Conservation (phyloP, 1,139 yeast species). For the Blastobotrys aristatus region DNA sequence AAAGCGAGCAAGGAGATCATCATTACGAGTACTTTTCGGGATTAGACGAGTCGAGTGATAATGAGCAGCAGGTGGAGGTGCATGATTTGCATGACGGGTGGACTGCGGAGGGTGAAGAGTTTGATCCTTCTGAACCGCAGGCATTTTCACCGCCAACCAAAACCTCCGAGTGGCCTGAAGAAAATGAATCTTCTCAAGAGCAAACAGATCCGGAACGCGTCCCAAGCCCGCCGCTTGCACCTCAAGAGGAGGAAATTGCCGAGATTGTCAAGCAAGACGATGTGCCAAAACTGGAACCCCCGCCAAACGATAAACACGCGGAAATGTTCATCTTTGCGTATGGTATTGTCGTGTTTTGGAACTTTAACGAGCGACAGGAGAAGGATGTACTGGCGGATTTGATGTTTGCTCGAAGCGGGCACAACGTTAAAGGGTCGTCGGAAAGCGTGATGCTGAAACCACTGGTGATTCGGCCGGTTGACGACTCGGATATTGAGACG, state of each 20-base stretch:
- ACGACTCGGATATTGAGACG: slow-evolving; percentile 87
- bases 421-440: slow-evolving; percentile 10
- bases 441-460: slow-evolving; percentile 16
- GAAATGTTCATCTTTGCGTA: slow-evolving; percentile 86
- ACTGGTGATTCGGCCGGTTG: slow-evolving; percentile 67
- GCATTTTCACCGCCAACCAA: slow-evolving; percentile 42
- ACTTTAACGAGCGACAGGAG: slow-evolving; percentile 86
- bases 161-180: slow-evolving; percentile 4
- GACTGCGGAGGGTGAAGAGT: slow-evolving; percentile 32
- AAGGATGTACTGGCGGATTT: slow-evolving; percentile 89
- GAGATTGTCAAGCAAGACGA: slow-evolving; percentile 10
- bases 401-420: slow-evolving; percentile 54
- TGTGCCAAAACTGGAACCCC: neutral
- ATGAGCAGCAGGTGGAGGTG: slow-evolving; percentile 23
- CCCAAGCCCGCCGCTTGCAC: slow-evolving; percentile 16
- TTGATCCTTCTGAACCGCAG: slow-evolving; percentile 66
- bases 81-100: slow-evolving; percentile 32
- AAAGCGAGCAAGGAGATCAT: slow-evolving; percentile 81
- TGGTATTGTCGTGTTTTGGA: slow-evolving; percentile 97
- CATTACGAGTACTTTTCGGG: slow-evolving; percentile 89
- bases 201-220: slow-evolving; percentile 12
- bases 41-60: slow-evolving; percentile 29
- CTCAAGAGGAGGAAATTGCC: slow-evolving; percentile 19
- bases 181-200: neutral
- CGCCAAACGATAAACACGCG: slow-evolving; percentile 53